A percentile compares a stretch with the other conserved stretches of the same genome.
Evolutionary conservation across 345 rosid species (phyloP).

Genomic region (rapeseed (Brassica napus)): DNA sequence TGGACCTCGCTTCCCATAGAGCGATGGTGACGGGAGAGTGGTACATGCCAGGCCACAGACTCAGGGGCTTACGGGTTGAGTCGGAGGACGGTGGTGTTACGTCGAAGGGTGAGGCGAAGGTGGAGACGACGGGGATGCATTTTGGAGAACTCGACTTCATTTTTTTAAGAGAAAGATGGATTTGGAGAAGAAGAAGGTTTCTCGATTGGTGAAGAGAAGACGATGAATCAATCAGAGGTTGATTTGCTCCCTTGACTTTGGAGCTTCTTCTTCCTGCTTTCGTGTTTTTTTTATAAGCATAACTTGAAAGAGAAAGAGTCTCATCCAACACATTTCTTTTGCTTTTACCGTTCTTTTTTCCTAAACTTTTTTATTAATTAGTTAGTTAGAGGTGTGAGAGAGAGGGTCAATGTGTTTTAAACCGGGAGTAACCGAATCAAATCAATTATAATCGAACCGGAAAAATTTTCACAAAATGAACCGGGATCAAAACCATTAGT

Average conservation of each 20-base stretch:
- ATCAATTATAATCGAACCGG: neutral
- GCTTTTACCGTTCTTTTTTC: neutral
- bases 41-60: conserved; percentile 91
- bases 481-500: too few relatives aligned
- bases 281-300: neutral
- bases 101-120: conserved; percentile 52
- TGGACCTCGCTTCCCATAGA: conserved; percentile 80
- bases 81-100: conserved; percentile 25
- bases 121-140: conserved; percentile 64
- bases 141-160: conserved; percentile 47
- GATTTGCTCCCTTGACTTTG: conserved; percentile 16
- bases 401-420: neutral
- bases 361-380: neutral
- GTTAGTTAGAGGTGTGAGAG: neutral
- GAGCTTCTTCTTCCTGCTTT: conserved; percentile 7
- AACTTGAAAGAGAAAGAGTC: neutral
- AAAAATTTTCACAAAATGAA: too few relatives aligned
- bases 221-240: conserved; percentile 34
- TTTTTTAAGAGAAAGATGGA: neutral
- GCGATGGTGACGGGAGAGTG: conserved; percentile 80
- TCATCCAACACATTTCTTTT: conserved; percentile 8
- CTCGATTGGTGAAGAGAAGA: conserved; percentile 3
- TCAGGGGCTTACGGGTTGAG: conserved; percentile 61
- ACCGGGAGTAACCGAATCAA: neutral
- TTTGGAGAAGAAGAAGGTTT: conserved; percentile 7